A percentile compares a stretch with the other conserved stretches of the same genome.
Conservation (phyloP, 2,329 filamentous ascomycete genomes). For the Phoma herbarum region DNA sequence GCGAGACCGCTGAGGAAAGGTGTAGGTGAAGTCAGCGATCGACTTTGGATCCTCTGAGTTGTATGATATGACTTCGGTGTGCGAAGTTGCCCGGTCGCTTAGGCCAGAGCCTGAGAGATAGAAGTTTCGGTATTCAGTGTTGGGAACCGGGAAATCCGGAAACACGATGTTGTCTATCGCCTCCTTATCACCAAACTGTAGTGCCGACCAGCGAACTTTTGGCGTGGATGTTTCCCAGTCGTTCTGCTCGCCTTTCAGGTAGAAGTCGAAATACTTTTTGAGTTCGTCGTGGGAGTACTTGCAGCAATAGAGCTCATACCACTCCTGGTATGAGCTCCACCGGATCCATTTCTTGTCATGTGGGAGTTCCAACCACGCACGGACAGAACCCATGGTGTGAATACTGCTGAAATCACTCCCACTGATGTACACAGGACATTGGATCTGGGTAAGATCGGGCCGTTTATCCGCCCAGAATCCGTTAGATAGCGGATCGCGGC, state of each 20-base stretch:
- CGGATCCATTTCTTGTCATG: constrained; percentile 35
- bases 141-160: constrained; percentile 27
- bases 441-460: constrained; percentile 30
- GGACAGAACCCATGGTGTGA: constrained; percentile 32
- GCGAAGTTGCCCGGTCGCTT: not conserved
- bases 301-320: constrained; percentile 31
- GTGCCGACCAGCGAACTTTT: constrained; percentile 53
- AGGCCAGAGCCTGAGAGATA: constrained; percentile 21
- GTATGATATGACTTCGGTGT: constrained; percentile 21
- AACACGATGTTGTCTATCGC: constrained; percentile 32
- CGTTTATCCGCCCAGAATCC: constrained; percentile 37
- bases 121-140: constrained; percentile 27
- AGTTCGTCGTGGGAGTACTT: constrained; percentile 27
- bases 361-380: constrained; percentile 22
- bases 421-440: constrained; percentile 30
- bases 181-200: constrained; percentile 37
- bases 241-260: constrained; percentile 56
- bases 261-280: constrained; percentile 57
- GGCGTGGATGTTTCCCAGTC: constrained; percentile 60
- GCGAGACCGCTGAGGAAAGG: constrained; percentile 48
- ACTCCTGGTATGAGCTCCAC: constrained; percentile 29
- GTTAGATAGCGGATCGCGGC: constrained; percentile 42
- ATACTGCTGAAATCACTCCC: constrained; percentile 29
- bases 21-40: constrained; percentile 29
- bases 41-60: constrained; percentile 26